phyloP scores from a whole-genome alignment of 352 stramenopile species.

The Phytophthora pseudosyringae region DNA sequence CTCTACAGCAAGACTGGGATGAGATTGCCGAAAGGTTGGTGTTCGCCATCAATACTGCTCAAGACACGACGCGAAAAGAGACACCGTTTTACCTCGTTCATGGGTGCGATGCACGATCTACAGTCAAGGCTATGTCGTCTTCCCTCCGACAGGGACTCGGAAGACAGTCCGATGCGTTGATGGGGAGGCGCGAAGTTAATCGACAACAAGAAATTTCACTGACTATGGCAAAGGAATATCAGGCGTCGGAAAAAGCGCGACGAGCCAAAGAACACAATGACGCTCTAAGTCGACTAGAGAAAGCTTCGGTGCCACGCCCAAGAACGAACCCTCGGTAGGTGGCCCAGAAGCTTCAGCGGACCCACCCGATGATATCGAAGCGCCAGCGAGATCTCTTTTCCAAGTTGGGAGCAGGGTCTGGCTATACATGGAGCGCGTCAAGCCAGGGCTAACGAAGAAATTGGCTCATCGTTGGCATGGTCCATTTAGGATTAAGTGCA shows the following conservation, averaged over 20 bases:
- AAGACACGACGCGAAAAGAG: background rate
- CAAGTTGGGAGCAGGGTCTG: background rate
- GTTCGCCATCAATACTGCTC: background rate
- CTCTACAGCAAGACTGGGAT: conserved; percentile 6
- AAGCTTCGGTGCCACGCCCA: background rate
- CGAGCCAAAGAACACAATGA: conserved; percentile 10
- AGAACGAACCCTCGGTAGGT: background rate
- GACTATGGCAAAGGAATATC: conserved; percentile 7
- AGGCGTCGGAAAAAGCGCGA: conserved; percentile 6
- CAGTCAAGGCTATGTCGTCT: background rate
- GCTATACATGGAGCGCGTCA: conserved; percentile 15
- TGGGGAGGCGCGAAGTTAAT: background rate
- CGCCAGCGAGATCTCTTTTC: background rate
- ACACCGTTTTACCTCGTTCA: conserved; percentile 3
- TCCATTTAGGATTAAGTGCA: background rate
- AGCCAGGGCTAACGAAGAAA: background rate
- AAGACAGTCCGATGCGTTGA: background rate
- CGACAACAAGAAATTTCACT: conserved; percentile 8
- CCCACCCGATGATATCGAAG: background rate
- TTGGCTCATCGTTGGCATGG: background rate
- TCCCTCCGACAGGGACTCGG: background rate
- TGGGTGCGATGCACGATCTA: background rate
- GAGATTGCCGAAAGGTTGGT: background rate
- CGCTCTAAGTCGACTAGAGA: background rate
- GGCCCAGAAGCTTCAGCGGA: no score